Conservation (phyloP, 306 rosid species). For the Luffa acutangula region DNA sequence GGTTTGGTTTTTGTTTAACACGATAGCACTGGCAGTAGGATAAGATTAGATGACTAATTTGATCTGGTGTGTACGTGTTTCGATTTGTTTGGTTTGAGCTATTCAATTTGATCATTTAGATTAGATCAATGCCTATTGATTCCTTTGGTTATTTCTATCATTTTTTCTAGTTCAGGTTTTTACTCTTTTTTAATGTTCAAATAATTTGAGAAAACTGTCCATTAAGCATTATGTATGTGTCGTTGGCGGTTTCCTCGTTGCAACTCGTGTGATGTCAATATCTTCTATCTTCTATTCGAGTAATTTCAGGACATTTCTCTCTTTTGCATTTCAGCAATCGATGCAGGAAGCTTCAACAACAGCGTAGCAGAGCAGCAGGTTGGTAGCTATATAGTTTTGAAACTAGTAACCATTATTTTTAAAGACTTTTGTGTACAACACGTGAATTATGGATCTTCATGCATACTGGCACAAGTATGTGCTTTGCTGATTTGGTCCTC, state of each 20-base stretch:
- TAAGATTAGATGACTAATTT: not conserved
- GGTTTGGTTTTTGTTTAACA: not conserved
- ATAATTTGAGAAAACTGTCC: not conserved
- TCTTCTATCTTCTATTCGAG: not conserved
- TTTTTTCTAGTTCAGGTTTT: not conserved
- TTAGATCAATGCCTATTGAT: not conserved
- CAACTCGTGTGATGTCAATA: not conserved
- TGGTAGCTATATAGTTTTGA: slow-evolving; percentile 9
- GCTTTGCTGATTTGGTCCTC: slow-evolving; percentile 18
- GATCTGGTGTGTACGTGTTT: not conserved
- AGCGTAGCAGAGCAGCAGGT: slow-evolving; percentile 99
- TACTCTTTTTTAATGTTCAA: not conserved
- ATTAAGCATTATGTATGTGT: not conserved
- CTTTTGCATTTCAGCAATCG: slow-evolving; percentile 35
- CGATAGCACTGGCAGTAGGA: not conserved
- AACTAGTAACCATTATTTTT: not conserved
- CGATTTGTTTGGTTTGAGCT: not conserved
- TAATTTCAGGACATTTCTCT: not conserved
- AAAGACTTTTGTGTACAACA: not conserved
- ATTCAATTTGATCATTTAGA: not conserved
- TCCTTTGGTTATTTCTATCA: not conserved
- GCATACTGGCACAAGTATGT: not conserved
- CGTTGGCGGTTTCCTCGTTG: not conserved
- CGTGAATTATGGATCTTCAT: not conserved
- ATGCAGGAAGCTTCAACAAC: slow-evolving; percentile 90